These are phyloP conservation scores for Catenaria anguillulae DNA, from an alignment of 371 early-diverging fungal species.

Conservation along the genomic window DNA sequence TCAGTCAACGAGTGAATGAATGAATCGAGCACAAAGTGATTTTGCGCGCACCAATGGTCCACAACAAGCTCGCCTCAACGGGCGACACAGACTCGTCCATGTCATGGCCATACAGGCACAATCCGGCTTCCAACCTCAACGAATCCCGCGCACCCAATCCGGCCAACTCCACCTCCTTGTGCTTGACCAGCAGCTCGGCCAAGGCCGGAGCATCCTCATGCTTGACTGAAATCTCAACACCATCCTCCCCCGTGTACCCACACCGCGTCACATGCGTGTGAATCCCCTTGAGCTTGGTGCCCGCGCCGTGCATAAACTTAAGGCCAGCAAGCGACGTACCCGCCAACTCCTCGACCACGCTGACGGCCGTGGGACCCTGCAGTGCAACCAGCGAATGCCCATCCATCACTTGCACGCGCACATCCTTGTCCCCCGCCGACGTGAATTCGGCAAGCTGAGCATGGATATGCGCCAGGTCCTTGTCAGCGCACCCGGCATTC, in stretches of 20 bases:
- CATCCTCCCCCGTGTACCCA: constrained; percentile 98
- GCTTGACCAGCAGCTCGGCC: constrained; percentile 50
- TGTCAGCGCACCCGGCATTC: constrained; percentile 93
- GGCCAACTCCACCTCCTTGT: constrained; percentile 72
- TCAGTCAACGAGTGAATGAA: background rate
- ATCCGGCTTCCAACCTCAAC: constrained; percentile 88
- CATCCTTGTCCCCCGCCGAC: constrained; percentile 63
- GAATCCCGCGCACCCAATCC: constrained; percentile 92
- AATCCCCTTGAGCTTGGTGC: constrained; percentile 57
- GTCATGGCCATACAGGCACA: constrained; percentile 94
- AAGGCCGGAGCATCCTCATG: constrained; percentile 46
- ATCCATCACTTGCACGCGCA: constrained; percentile 63
- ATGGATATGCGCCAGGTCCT: constrained; percentile 78
- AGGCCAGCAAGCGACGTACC: constrained; percentile 45
- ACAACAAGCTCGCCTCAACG: constrained; percentile 81
- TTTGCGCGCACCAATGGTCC: constrained; percentile 66
- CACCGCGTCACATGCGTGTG: constrained; percentile 73
- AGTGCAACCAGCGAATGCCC: constrained; percentile 77
- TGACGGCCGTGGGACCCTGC: constrained; percentile 52
- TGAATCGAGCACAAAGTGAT: background rate
- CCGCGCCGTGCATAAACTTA: constrained; percentile 73
- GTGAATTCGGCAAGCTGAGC: constrained; percentile 52
- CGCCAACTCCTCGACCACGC: constrained; percentile 36
- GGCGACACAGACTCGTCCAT: constrained; percentile 82
- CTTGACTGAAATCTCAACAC: constrained; percentile 93